These are phyloP conservation scores for Tetrahymena thermophila DNA, from an alignment of 73 alveolate species.

Conservation along the genomic window DNA sequence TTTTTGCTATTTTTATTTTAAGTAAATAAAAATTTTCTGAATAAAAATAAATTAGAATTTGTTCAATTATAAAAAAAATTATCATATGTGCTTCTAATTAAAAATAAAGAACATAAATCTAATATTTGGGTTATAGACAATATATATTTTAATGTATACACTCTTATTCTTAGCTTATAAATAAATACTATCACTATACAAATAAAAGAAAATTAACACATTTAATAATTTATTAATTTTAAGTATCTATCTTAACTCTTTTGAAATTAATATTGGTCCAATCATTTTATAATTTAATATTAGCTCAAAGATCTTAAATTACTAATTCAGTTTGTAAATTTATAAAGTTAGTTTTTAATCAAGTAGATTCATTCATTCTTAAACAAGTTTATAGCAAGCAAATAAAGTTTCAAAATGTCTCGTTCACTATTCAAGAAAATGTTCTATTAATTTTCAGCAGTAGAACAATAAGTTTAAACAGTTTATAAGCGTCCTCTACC, in stretches of 20 bases:
- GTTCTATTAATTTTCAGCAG: neutral
- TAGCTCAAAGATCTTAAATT: neutral
- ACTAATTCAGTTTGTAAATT: neutral
- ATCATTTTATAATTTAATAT: neutral
- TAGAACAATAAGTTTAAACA: neutral
- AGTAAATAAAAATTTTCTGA: no score
- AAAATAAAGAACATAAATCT: no score
- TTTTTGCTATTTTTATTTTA: no score
- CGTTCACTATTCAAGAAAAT: neutral
- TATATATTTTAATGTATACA: no score
- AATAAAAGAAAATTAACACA: neutral
- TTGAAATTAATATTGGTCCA: neutral
- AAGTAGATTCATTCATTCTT: neutral
- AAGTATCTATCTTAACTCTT: neutral
- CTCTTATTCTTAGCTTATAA: neutral
- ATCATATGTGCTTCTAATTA: no score
- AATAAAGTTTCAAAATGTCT: neutral
- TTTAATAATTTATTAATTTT: no score
- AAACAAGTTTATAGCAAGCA: neutral
- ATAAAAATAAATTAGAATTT: no score
- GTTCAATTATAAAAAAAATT: no score
- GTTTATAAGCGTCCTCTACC: neutral
- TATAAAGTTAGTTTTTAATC: neutral
- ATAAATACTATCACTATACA: neutral
- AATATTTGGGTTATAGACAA: neutral